These are phyloP conservation scores for Camelina hispida DNA, from an alignment of 345 rosid genomes.

Conservation along the genomic window DNA sequence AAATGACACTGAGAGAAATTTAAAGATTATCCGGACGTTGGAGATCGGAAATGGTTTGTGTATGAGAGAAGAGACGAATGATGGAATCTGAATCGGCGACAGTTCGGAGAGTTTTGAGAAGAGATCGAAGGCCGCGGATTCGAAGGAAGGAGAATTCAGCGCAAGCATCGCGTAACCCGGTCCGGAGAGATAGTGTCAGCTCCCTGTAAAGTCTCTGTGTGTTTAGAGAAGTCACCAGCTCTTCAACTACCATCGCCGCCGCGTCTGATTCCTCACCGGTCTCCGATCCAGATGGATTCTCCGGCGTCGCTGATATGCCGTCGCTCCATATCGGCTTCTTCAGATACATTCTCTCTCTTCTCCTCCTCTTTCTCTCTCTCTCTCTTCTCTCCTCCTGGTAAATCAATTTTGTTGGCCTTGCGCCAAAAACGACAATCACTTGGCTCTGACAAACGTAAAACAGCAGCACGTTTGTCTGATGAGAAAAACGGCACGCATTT, in stretches of 20 bases:
- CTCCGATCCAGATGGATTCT: slow-evolving; percentile 34
- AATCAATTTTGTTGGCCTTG: slow-evolving; percentile 1
- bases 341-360: slow-evolving; percentile 50
- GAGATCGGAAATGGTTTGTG: slow-evolving; percentile 79
- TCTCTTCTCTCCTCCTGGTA: not conserved
- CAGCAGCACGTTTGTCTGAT: slow-evolving; percentile 21
- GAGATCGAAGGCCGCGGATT: slow-evolving; percentile 80
- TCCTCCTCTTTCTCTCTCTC: no score
- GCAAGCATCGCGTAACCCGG: slow-evolving; percentile 81
- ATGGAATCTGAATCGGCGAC: slow-evolving; percentile 74
- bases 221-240: slow-evolving; percentile 68
- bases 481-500: slow-evolving; percentile 29
- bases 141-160: slow-evolving; percentile 97
- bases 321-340: slow-evolving; percentile 71
- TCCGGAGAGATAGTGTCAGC: slow-evolving; percentile 86
- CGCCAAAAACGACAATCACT: slow-evolving; percentile 24
- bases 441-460: not conserved
- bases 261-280: slow-evolving; percentile 38
- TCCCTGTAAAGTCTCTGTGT: slow-evolving; percentile 76
- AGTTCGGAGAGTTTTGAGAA: slow-evolving; percentile 82
- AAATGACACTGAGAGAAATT: slow-evolving; percentile 1
- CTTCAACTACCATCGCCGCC: slow-evolving; percentile 68
- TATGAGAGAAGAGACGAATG: slow-evolving; percentile 69
- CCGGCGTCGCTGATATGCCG: slow-evolving; percentile 38
- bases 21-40: slow-evolving; percentile 56